phyloP scores from a whole-genome alignment of 177 flowering plant genomes.

The Vitis hybrid region DNA sequence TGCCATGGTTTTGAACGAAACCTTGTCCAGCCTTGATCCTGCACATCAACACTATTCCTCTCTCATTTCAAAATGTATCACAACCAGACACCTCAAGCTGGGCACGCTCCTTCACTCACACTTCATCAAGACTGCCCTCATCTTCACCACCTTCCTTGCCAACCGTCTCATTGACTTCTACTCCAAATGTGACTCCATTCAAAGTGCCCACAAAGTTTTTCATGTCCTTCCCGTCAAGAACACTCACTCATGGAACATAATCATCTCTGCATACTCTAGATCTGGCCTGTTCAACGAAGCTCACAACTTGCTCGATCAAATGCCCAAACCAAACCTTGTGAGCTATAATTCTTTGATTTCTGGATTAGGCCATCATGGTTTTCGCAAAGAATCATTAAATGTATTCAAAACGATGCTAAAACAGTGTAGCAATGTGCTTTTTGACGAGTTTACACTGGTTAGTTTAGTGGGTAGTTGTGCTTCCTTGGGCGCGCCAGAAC shows the following conservation, averaged over 20 bases:
- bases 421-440: slow-evolving; percentile 3
- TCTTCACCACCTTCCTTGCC: slow-evolving; percentile 28
- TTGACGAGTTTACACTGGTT: slow-evolving; percentile 43
- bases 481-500: slow-evolving; percentile 24
- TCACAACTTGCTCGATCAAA: slow-evolving; percentile 37
- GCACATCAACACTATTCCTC: slow-evolving; percentile 20
- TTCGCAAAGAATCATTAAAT: slow-evolving; percentile 25
- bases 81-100: slow-evolving; percentile 33
- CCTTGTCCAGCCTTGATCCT: slow-evolving; percentile 8
- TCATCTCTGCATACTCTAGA: slow-evolving; percentile 27
- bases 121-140: slow-evolving; percentile 47
- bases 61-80: slow-evolving; percentile 36
- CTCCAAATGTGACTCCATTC: slow-evolving; percentile 33
- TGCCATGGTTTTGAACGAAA: too few species aligned
- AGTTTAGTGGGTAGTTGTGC: slow-evolving; percentile 39
- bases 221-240: slow-evolving; percentile 36
- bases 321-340: slow-evolving; percentile 47
- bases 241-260: slow-evolving; percentile 43
- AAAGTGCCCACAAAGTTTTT: slow-evolving; percentile 35
- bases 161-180: slow-evolving; percentile 48
- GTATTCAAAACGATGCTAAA: slow-evolving; percentile 35
- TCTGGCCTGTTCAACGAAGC: slow-evolving; percentile 33
- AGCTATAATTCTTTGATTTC: slow-evolving; percentile 47
- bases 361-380: slow-evolving; percentile 41
- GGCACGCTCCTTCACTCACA: slow-evolving; percentile 44